phyloP scores from a whole-genome alignment of 371 early-diverging fungal genomes.

The Lichtheimia ramosa region DNA sequence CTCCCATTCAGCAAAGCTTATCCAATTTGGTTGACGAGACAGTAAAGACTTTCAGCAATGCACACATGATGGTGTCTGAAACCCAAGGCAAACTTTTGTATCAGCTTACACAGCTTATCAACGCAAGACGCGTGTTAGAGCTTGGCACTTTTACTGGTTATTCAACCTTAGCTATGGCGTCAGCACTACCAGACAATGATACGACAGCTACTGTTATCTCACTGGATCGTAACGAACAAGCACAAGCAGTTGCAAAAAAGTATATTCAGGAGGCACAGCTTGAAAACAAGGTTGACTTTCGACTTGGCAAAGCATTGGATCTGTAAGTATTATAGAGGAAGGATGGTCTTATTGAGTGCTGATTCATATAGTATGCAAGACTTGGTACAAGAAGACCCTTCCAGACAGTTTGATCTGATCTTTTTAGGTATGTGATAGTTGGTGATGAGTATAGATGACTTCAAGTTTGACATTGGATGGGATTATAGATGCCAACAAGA shows the following conservation, averaged over 20 bases:
- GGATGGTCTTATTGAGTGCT: no score
- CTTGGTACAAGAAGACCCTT: slow-evolving; percentile 16
- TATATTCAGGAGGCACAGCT: slow-evolving; percentile 26
- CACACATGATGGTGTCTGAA: slow-evolving; percentile 44
- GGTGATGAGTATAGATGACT: not conserved
- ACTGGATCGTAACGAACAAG: slow-evolving; percentile 44
- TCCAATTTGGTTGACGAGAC: slow-evolving; percentile 20
- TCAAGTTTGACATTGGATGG: no score
- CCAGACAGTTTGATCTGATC: slow-evolving; percentile 44
- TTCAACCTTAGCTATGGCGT: slow-evolving; percentile 62
- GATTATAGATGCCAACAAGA: slow-evolving; percentile 62
- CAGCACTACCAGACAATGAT: slow-evolving; percentile 34
- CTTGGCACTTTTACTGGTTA: slow-evolving; percentile 66
- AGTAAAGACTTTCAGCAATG: slow-evolving; percentile 21
- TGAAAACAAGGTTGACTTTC: slow-evolving; percentile 20
- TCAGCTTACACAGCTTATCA: slow-evolving; percentile 33
- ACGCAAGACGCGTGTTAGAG: slow-evolving; percentile 46
- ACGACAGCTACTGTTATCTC: slow-evolving; percentile 28
- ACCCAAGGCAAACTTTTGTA: slow-evolving; percentile 47
- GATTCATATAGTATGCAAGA: slow-evolving; percentile 18
- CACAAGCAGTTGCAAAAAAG: slow-evolving; percentile 37
- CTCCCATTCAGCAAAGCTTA: slow-evolving; percentile 6
- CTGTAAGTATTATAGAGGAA: slow-evolving; percentile 18
- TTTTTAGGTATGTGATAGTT: slow-evolving; percentile 49
- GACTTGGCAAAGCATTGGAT: slow-evolving; percentile 27